Evolutionary conservation across 352 stramenopile genomes (phyloP).

Genomic region (Phytophthora cactorum): DNA sequence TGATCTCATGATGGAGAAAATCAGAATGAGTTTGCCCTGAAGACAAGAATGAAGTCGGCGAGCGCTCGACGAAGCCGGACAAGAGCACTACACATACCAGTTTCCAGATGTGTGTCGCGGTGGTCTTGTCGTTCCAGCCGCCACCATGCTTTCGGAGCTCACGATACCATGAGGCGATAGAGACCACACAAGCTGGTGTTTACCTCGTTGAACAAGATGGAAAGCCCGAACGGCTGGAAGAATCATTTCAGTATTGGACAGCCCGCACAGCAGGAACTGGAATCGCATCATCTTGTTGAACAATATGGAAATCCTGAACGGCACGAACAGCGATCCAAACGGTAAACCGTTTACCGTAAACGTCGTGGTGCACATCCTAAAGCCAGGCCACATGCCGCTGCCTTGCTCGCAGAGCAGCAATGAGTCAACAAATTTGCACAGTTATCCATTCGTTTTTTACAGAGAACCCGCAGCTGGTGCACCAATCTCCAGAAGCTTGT

Average conservation of each 20-base stretch:
- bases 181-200: not conserved
- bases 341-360: not conserved
- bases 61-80: not conserved
- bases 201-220: conserved; percentile 4
- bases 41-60: not conserved
- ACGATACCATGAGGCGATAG: not conserved
- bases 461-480: no score
- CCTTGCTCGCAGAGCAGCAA: not conserved
- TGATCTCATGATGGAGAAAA: conserved; percentile 7
- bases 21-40: not conserved
- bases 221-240: not conserved
- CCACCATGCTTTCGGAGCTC: not conserved
- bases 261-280: not conserved
- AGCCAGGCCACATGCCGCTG: not conserved
- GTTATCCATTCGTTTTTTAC: no score
- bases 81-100: not conserved
- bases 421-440: not conserved
- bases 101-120: not conserved
- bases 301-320: conserved; percentile 1
- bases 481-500: no score
- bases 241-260: not conserved
- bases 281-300: not conserved
- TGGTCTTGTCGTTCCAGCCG: not conserved
- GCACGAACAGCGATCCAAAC: not conserved
- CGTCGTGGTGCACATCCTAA: not conserved